Percentiles rank a stretch among this genome's conserved stretches.
Evolutionary conservation across 2,329 filamentous ascomycete species (phyloP).

Genomic region (Stagonosporopsis chrysanthemi): DNA sequence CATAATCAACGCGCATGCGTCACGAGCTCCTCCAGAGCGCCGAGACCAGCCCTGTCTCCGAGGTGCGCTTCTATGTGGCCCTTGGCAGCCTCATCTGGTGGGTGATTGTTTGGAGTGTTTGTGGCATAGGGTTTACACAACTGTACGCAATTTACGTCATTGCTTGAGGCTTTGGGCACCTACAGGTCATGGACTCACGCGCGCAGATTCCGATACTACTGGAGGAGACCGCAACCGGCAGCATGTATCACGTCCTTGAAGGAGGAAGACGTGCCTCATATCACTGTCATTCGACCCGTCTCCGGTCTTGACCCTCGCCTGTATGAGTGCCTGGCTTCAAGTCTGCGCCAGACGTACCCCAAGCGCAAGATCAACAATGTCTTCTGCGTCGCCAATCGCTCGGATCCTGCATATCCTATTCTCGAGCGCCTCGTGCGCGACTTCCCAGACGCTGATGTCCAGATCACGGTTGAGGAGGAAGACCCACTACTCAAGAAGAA

Average conservation of each 20-base stretch:
- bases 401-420: slow-evolving; percentile 79
- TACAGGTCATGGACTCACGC: slow-evolving; percentile 18
- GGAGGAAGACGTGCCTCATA: slow-evolving; percentile 69
- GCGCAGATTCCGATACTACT: slow-evolving; percentile 63
- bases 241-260: slow-evolving; percentile 49
- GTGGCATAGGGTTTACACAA: slow-evolving; percentile 65
- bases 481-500: slow-evolving; percentile 72
- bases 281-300: slow-evolving; percentile 91
- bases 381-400: slow-evolving; percentile 78
- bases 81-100: slow-evolving; percentile 64
- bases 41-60: slow-evolving; percentile 43
- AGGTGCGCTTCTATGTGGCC: slow-evolving; percentile 50
- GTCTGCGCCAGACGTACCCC: slow-evolving; percentile 84
- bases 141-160: slow-evolving; percentile 55
- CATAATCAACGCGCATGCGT: slow-evolving; percentile 44
- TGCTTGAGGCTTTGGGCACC: background rate
- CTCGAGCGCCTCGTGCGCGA: slow-evolving; percentile 75
- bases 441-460: slow-evolving; percentile 74
- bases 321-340: slow-evolving; percentile 90
- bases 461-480: slow-evolving; percentile 80
- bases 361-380: slow-evolving; percentile 76
- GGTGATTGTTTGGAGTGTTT: slow-evolving; percentile 62
- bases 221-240: slow-evolving; percentile 54
- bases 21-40: slow-evolving; percentile 31
- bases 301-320: slow-evolving; percentile 90